Evolutionary conservation across 257 asterid genomes (phyloP).

Genomic region (Solanum infundibuliforme): DNA sequence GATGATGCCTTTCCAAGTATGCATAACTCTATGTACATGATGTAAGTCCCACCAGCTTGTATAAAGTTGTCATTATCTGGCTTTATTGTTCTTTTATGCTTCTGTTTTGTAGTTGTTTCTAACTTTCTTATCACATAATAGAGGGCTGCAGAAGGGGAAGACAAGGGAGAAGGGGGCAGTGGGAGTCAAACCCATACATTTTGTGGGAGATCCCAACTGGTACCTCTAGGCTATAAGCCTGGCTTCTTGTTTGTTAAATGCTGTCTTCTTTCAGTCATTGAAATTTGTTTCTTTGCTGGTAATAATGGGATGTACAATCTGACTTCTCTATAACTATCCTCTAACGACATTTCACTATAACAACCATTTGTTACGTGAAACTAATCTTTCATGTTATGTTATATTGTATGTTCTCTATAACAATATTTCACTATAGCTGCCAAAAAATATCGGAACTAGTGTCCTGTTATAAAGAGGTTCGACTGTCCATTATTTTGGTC

Average conservation of each 20-base stretch:
- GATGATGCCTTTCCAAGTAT: constrained; percentile 56
- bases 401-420: neutral
- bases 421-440: neutral
- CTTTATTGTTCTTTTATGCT: neutral
- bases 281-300: neutral
- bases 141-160: neutral
- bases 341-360: neutral
- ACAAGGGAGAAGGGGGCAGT: neutral
- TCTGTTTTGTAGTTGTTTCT: neutral
- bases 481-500: neutral
- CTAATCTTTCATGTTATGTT: neutral
- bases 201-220: neutral
- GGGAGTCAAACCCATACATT: neutral
- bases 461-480: neutral
- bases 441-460: neutral
- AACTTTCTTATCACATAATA: neutral
- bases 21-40: constrained; percentile 59
- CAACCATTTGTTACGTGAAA: neutral
- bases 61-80: neutral
- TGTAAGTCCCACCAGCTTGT: constrained; percentile 42
- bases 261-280: neutral
- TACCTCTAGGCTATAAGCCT: neutral
- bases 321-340: neutral
- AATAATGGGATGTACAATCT: neutral
- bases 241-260: neutral